Conservation (phyloP, 441 rosid species). For the Hura crepitans region DNA sequence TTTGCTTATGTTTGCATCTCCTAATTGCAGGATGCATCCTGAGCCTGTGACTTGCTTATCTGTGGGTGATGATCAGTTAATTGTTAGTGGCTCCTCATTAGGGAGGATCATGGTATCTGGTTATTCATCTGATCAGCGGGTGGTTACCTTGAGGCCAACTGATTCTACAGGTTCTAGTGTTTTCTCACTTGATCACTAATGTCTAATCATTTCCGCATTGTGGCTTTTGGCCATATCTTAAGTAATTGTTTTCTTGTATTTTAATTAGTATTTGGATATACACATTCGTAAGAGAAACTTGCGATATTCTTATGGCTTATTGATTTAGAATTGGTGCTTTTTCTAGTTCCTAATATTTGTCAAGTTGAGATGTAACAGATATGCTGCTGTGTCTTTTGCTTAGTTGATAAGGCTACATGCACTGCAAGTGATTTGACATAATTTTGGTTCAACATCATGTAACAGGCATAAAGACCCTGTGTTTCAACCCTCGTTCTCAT, state of each 20-base stretch:
- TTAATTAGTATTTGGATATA: not conserved
- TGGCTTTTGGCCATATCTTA: not conserved
- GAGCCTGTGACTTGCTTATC: slow-evolving; percentile 72
- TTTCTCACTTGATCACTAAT: slow-evolving; percentile 11
- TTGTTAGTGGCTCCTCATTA: slow-evolving; percentile 63
- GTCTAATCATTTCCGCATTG: not conserved
- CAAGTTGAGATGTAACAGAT: not conserved
- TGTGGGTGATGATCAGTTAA: slow-evolving; percentile 58
- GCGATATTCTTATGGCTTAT: not conserved
- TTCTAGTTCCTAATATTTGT: not conserved
- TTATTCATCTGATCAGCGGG: slow-evolving; percentile 53
- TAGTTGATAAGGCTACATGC: not conserved
- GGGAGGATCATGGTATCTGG: slow-evolving; percentile 68
- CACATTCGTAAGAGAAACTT: not conserved
- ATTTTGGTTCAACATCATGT: slow-evolving; percentile 15
- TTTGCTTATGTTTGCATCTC: slow-evolving; percentile 9
- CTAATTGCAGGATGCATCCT: slow-evolving; percentile 58
- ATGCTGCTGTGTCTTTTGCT: not conserved
- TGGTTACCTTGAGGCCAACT: slow-evolving; percentile 57
- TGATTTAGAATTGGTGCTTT: not conserved
- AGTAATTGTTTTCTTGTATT: not conserved
- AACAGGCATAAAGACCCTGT: slow-evolving; percentile 66
- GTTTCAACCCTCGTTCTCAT: slow-evolving; percentile 56
- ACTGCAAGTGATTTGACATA: slow-evolving; percentile 5
- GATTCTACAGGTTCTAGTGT: slow-evolving; percentile 50